Evolutionary conservation across 768 basidiomycete species (phyloP), one percentile per base, ranked within the genome.

Genomic region (Coprinopsis cinerea): DNA sequence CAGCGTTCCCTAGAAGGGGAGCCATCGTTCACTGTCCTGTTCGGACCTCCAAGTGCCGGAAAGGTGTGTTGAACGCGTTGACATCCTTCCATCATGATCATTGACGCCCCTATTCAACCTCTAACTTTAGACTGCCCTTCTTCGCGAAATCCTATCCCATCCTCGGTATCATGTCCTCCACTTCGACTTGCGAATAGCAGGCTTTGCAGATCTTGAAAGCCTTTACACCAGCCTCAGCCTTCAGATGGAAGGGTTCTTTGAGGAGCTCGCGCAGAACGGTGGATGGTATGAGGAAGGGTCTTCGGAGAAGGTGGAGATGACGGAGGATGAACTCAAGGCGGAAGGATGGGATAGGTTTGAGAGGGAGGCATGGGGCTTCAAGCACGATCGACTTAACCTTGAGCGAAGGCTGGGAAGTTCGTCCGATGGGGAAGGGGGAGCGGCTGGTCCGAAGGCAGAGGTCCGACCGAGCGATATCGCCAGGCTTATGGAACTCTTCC

Each of bases 241-340:
- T 36, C 88, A 89, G 61, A 87, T 91, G 81, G 86, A 90, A 55
- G 77, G 78, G 26, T 92, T 83, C 59, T 92, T 90, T 52, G 81
- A 82, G 56, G 74, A 73, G 40, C 74, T 92, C 15, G 75, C 82
- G 1, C 71, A 68, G 13, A 67, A 67, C 42, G 68, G 77, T 61
- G 73, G 75, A 17, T 88, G 89, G 0, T 84, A 82, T 52, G 77
- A 83, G 22, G 81, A 76, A 17, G 90, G 27, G 2, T 48, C 23
- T 26, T 28, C 17, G 37, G 4, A 40, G 48, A 28, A 22, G 51
- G 34, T 59, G 4, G 23, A 37, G 14, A 18, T 51, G 3, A 36
- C 13, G 4, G 44, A 46, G 2, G 30, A 14, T 15, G 50, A 51
- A 35, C 18, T 51, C 18, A 11, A n/a, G 22, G 43, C 13, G 6